A percentile compares a stretch with the other conserved stretches of the same genome.
Evolutionary conservation across 2,329 filamentous ascomycete species (phyloP).

Genomic region (Botryotinia narcissicola): DNA sequence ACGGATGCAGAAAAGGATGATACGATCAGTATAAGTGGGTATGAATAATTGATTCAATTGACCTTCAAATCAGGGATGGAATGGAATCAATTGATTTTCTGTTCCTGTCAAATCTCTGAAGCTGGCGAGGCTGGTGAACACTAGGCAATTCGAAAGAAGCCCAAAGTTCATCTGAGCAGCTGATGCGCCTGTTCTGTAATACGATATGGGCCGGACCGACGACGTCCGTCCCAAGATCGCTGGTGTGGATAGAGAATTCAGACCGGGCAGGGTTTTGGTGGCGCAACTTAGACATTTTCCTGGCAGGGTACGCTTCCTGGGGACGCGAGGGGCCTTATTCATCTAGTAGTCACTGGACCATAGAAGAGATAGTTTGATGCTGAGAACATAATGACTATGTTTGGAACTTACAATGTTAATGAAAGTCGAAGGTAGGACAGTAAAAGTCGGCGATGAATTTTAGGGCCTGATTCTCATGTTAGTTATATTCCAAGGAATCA

Average conservation of each 20-base stretch:
- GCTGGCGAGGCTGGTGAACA: conserved; percentile 25
- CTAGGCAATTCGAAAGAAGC: conserved; percentile 16
- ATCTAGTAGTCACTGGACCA: conserved; percentile 15
- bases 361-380: not conserved
- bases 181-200: conserved; percentile 24
- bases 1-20: conserved; percentile 26
- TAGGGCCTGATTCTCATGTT: conserved; percentile 5
- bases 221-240: conserved; percentile 14
- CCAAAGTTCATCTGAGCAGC: conserved; percentile 26
- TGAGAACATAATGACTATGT: not conserved
- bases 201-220: conserved; percentile 30
- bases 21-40: conserved; percentile 28
- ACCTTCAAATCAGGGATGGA: not conserved
- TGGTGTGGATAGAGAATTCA: conserved; percentile 9
- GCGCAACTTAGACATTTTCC: conserved; percentile 23
- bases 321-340: not conserved
- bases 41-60: not conserved
- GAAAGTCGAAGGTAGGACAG: not conserved
- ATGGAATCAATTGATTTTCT: not conserved
- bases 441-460: not conserved
- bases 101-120: conserved; percentile 12
- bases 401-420: conserved; percentile 12
- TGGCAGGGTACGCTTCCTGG: conserved; percentile 9
- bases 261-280: conserved; percentile 25
- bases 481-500: not conserved